Conservation (phyloP, 805 yeast species). For the Monosporozyma siamensis region DNA sequence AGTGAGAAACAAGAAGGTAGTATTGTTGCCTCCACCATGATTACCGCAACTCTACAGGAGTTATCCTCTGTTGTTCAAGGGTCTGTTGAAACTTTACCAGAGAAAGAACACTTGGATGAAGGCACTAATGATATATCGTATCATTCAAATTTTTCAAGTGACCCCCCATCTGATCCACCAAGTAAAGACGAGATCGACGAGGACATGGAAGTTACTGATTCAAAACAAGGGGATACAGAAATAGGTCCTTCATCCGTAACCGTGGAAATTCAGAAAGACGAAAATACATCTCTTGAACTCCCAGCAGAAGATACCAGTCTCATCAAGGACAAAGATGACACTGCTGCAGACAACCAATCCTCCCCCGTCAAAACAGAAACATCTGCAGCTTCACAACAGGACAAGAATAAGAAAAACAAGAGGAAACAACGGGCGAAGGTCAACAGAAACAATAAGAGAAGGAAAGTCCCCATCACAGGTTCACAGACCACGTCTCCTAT, state of each 20-base stretch:
- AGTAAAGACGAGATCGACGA: background rate
- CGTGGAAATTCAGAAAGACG: no score
- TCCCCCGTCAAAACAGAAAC: no score
- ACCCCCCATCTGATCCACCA: constrained; percentile 7
- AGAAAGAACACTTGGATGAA: background rate
- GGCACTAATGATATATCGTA: background rate
- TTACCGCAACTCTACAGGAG: background rate
- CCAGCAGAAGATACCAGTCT: no score
- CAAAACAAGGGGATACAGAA: no score
- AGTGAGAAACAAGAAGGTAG: background rate
- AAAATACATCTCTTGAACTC: no score
- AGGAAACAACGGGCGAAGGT: background rate
- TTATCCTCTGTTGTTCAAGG: background rate
- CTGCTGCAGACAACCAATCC: background rate
- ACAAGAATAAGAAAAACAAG: constrained; percentile 1
- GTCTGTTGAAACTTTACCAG: background rate
- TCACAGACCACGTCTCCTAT: no score
- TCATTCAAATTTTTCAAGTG: background rate
- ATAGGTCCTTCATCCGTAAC: no score
- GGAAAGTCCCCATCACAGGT: no score
- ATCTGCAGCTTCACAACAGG: background rate
- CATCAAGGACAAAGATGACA: no score
- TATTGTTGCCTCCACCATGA: background rate
- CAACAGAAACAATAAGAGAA: no score
- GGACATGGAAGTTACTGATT: background rate